Conservation (phyloP, 495 filamentous ascomycete genomes). For the Chaetomidium leptoderma region DNA sequence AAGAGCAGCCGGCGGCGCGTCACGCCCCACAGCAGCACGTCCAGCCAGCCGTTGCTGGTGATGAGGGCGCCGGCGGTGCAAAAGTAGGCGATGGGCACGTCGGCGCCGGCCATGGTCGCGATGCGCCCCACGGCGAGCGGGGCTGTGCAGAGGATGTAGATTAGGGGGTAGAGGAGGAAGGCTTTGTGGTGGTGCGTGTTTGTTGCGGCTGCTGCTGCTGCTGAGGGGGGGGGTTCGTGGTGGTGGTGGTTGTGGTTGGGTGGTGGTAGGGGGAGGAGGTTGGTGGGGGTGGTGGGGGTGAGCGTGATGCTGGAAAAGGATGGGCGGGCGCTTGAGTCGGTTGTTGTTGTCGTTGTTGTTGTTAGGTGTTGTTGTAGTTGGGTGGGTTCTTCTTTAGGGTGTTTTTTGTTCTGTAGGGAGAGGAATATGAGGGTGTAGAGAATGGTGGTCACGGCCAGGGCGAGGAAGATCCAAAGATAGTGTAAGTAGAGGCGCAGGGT, state of each 20-base stretch:
- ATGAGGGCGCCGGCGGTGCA: slow-evolving; percentile 68
- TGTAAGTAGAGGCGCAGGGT: slow-evolving; percentile 64
- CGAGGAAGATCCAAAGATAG: slow-evolving; percentile 76
- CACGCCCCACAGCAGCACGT: slow-evolving; percentile 66
- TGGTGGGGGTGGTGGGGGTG: slow-evolving; percentile 61
- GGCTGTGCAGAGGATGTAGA: slow-evolving; percentile 67
- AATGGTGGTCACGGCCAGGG: slow-evolving; percentile 57
- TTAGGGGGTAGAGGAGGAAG: slow-evolving; percentile 72
- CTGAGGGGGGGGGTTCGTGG: slow-evolving; percentile 7
- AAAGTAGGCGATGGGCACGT: slow-evolving; percentile 57
- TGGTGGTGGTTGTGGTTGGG: not conserved
- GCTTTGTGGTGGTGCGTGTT: slow-evolving; percentile 52
- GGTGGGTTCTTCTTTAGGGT: not conserved
- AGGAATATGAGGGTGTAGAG: slow-evolving; percentile 65
- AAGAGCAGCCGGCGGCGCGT: slow-evolving; percentile 58
- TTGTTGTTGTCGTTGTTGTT: not conserved
- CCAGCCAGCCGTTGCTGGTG: slow-evolving; percentile 68
- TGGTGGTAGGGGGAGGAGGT: slow-evolving; percentile 44
- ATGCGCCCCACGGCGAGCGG: slow-evolving; percentile 69
- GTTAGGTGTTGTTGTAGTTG: slow-evolving; percentile 3
- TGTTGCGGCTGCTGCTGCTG: not conserved
- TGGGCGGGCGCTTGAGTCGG: not conserved
- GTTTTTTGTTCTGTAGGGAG: slow-evolving; percentile 46
- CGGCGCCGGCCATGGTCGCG: slow-evolving; percentile 54
- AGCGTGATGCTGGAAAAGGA: not conserved